A percentile compares a stretch with the other conserved stretches of the same genome.
phyloP scores from a whole-genome alignment of 2,329 filamentous ascomycete species.

The Leptosphaerulina australis region DNA sequence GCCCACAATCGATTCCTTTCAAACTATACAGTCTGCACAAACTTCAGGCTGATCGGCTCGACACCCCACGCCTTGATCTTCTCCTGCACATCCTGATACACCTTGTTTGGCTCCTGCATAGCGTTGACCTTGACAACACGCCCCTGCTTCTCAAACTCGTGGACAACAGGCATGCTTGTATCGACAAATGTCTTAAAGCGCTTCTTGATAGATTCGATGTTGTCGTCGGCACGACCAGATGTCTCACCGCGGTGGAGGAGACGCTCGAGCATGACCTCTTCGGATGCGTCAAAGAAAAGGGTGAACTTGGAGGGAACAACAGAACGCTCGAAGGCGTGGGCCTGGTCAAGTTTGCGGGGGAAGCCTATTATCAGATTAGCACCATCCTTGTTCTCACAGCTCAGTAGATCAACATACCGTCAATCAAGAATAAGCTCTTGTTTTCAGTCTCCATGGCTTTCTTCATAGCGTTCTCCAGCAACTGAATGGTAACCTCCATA shows the following conservation, averaged over 20 bases:
- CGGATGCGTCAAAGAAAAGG: slow-evolving; percentile 92
- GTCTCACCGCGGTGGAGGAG: slow-evolving; percentile 91
- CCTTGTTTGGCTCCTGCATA: slow-evolving; percentile 68
- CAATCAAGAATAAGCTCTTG: slow-evolving; percentile 75
- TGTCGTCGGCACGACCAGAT: slow-evolving; percentile 89
- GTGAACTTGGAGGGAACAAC: slow-evolving; percentile 86
- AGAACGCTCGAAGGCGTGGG: slow-evolving; percentile 85
- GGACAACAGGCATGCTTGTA: slow-evolving; percentile 96
- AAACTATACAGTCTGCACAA: slow-evolving; percentile 32
- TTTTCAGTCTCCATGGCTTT: slow-evolving; percentile 60
- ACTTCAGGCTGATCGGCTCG: slow-evolving; percentile 39
- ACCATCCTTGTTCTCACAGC: neutral
- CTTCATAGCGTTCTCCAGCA: slow-evolving; percentile 93
- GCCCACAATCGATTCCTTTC: neutral
- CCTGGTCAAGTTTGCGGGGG: slow-evolving; percentile 97
- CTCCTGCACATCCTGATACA: slow-evolving; percentile 60
- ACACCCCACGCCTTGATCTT: slow-evolving; percentile 44
- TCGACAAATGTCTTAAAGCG: slow-evolving; percentile 92
- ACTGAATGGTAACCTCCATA: slow-evolving; percentile 95
- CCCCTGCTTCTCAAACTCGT: slow-evolving; percentile 77
- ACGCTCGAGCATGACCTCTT: slow-evolving; percentile 83
- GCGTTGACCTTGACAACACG: slow-evolving; percentile 83
- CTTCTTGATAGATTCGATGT: slow-evolving; percentile 94
- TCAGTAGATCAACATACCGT: slow-evolving; percentile 52
- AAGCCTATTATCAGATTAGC: slow-evolving; percentile 63